phyloP scores from a whole-genome alignment of 768 basidiomycete genomes.

The Basidioascus undulatus region DNA sequence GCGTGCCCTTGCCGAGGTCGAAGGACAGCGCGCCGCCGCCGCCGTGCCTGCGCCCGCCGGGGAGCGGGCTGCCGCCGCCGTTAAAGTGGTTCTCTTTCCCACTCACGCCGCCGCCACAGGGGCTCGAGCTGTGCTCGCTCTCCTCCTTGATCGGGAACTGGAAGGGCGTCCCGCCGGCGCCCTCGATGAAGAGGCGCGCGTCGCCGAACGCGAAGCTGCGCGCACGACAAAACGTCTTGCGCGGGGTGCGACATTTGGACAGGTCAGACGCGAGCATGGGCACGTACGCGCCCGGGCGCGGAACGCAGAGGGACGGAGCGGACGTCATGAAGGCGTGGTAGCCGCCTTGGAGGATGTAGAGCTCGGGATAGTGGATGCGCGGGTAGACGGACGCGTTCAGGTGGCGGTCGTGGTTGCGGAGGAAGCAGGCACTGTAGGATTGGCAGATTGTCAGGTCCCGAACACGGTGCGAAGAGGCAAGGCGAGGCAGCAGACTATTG shows the following conservation, averaged over 20 bases:
- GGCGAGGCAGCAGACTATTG: background rate
- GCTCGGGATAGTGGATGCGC: constrained; percentile 78
- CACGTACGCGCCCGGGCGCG: background rate
- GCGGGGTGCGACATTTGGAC: background rate
- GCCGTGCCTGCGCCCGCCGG: too few relatives aligned
- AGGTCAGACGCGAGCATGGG: background rate
- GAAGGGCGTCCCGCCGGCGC: too few relatives aligned
- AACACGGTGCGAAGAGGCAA: background rate
- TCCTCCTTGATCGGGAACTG: too few relatives aligned
- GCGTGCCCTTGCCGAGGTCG: too few relatives aligned
- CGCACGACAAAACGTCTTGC: background rate
- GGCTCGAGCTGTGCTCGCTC: too few relatives aligned
- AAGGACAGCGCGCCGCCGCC: too few relatives aligned
- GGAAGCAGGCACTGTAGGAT: constrained; percentile 54
- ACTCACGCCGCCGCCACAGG: too few relatives aligned
- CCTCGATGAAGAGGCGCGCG: background rate
- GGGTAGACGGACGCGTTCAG: constrained; percentile 77
- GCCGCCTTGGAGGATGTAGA: constrained; percentile 90
- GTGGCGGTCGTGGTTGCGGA: constrained; percentile 70
- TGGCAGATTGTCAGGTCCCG: constrained; percentile 1
- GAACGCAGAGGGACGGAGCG: constrained; percentile 19
- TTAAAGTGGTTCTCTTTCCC: too few relatives aligned
- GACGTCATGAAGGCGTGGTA: constrained; percentile 67
- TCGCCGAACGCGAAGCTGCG: background rate
- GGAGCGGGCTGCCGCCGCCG: too few relatives aligned